Conservation (phyloP, 208 protist species). For the Crithidia bombi region DNA sequence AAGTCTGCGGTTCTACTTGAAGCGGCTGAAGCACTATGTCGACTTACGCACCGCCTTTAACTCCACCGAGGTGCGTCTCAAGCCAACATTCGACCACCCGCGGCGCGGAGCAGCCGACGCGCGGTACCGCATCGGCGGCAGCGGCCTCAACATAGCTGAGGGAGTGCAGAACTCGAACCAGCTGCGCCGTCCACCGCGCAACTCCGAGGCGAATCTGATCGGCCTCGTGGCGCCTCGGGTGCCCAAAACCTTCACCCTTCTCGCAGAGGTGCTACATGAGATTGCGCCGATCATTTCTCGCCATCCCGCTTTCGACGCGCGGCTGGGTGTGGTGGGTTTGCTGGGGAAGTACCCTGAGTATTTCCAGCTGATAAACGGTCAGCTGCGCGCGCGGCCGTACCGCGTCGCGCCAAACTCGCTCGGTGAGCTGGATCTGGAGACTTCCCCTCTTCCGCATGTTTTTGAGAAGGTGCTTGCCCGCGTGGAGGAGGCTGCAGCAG, state of each 20-base stretch:
- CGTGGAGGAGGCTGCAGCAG: constrained; percentile 57
- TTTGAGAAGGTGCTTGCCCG: constrained; percentile 56
- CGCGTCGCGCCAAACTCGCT: constrained; percentile 73
- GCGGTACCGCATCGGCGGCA: constrained; percentile 34
- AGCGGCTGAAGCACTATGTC: constrained; percentile 80
- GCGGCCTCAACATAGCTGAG: constrained; percentile 15
- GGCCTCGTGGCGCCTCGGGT: constrained; percentile 62
- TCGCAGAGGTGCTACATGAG: constrained; percentile 78
- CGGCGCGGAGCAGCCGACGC: constrained; percentile 66
- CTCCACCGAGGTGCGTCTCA: constrained; percentile 63
- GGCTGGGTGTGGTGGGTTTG: constrained; percentile 77
- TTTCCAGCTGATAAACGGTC: constrained; percentile 77
- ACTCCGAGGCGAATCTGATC: constrained; percentile 83
- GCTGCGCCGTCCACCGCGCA: constrained; percentile 61
- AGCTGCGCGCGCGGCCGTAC: constrained; percentile 80
- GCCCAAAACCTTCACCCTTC: constrained; percentile 60
- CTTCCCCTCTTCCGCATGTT: constrained; percentile 64
- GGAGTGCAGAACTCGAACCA: constrained; percentile 4
- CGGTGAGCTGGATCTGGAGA: constrained; percentile 46
- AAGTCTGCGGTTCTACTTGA: constrained; percentile 66
- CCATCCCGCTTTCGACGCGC: constrained; percentile 80
- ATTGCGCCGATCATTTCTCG: constrained; percentile 77
- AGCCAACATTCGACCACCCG: constrained; percentile 69
- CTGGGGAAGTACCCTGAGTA: constrained; percentile 91
- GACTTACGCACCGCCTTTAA: constrained; percentile 62